Base-by-base conservation (phyloP, 169 alveolate species). In the Eimeria brunetti region DNA sequence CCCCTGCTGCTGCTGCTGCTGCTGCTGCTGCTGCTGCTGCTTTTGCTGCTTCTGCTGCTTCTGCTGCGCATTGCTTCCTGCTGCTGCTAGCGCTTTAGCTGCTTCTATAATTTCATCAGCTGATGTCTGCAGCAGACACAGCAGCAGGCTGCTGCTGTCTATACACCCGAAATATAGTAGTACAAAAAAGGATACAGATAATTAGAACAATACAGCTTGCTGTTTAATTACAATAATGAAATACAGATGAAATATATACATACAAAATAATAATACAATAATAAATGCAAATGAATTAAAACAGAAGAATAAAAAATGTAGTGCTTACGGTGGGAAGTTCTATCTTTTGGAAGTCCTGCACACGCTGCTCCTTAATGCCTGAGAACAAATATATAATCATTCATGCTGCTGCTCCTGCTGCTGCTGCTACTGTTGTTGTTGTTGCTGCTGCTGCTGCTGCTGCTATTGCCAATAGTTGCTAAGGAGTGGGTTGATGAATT, bases 311-410 rank as follows among this genome's bases (percentile, higher is more conserved):
- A 67, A 11, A 24, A 67, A 67, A n/a, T n/a, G n/a, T n/a, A n/a
- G n/a, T n/a, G n/a, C 78, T 67, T 36, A 67, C 78, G 18, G 1
- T 67, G 44, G 78, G 78, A n/a, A 67, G 38, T 1, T 67, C 78
- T 27, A 67, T 67, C n/a, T 1, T 30, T 16, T 27, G 16, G 78
- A 67, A 67, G 38, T 67, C 78, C 38, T 67, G 78, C 78, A 67
- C 44, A 16, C 78, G 78, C 78, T 67, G 78, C 78, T 67, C 78
- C n/a, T 67, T 67, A 27, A 67, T 67, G 16, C 78, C 78, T 67
- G 51, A 67, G n/a, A 67, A 30, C 78, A 30, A 67, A 3, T 0
- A 58, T 24, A 58, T 18, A 58, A 58, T 24, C 14, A 58, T 2
- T 58, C 67, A n/a, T n/a, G n/a, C n/a, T 24, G 22, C 67, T 18